Percentiles rank a stretch among this genome's conserved stretches.
Evolutionary conservation across 148 eudicot species (phyloP).

Genomic region (Euryodendron excelsum): DNA sequence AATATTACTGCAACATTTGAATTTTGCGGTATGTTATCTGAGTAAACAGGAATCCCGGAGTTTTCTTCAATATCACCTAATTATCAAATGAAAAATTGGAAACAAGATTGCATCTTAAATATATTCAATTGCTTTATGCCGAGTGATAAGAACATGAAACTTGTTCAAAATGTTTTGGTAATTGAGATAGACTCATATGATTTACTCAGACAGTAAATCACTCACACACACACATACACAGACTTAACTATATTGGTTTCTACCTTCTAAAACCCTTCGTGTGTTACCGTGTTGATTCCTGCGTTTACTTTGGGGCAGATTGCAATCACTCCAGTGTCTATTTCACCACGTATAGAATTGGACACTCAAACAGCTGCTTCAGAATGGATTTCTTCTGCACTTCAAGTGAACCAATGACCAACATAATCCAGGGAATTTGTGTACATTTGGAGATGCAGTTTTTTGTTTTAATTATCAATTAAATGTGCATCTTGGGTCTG

Average conservation of each 20-base stretch:
- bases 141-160: background rate
- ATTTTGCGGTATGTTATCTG: too few species aligned
- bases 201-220: background rate
- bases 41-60: background rate
- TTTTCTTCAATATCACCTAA: background rate
- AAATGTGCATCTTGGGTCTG: constrained; percentile 2
- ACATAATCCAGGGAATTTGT: background rate
- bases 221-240: too few species aligned
- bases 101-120: background rate
- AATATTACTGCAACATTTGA: too few species aligned
- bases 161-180: background rate
- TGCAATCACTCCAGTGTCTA: constrained; percentile 54
- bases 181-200: background rate
- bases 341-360: constrained; percentile 29
- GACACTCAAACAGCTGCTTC: constrained; percentile 44
- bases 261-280: background rate
- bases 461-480: constrained; percentile 14
- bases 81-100: background rate
- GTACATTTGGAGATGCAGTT: constrained; percentile 28
- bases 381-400: constrained; percentile 49
- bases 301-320: constrained; percentile 39
- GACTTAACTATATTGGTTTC: too few species aligned
- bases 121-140: background rate
- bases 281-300: background rate
- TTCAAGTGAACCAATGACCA: constrained; percentile 30